Conservation (phyloP, 2,329 filamentous ascomycete species). For the Neopestalotiopsis rosae region DNA sequence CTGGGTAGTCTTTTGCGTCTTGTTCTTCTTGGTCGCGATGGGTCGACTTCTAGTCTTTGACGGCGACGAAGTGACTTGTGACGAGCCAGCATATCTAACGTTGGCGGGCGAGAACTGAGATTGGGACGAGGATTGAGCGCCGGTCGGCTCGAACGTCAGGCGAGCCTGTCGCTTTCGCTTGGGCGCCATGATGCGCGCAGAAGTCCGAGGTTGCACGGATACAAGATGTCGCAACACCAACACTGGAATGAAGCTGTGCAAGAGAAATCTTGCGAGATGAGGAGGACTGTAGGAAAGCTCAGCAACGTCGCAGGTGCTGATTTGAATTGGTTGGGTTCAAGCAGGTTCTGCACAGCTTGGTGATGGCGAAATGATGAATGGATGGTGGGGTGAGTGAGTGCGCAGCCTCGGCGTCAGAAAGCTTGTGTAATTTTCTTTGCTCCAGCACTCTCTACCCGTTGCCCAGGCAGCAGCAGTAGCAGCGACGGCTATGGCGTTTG, state of each 20-base stretch:
- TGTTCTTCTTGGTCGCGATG: conserved; percentile 18
- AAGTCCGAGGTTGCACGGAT: no score
- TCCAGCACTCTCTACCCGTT: not conserved
- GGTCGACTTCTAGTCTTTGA: conserved; percentile 20
- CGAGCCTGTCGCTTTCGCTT: conserved; percentile 33
- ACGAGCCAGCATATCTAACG: conserved; percentile 31
- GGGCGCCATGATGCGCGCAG: conserved; percentile 26
- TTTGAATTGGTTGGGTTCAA: no score
- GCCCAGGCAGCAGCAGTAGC: not conserved
- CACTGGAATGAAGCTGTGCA: no score
- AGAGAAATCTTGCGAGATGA: no score
- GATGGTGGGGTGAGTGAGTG: not conserved
- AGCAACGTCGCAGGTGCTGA: no score
- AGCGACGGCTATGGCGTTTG: not conserved
- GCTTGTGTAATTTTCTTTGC: not conserved
- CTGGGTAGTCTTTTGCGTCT: not conserved
- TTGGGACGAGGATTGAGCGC: conserved; percentile 26
- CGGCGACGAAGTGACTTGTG: conserved; percentile 22
- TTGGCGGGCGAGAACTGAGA: conserved; percentile 32
- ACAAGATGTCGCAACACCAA: no score
- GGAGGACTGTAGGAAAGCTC: no score
- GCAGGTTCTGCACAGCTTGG: no score
- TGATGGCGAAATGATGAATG: conserved; percentile 26
- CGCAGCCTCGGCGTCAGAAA: not conserved
- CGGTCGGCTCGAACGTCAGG: conserved; percentile 38